Conservation (phyloP, 2,329 filamentous ascomycete genomes). For the Paramyrothecium sp. region DNA sequence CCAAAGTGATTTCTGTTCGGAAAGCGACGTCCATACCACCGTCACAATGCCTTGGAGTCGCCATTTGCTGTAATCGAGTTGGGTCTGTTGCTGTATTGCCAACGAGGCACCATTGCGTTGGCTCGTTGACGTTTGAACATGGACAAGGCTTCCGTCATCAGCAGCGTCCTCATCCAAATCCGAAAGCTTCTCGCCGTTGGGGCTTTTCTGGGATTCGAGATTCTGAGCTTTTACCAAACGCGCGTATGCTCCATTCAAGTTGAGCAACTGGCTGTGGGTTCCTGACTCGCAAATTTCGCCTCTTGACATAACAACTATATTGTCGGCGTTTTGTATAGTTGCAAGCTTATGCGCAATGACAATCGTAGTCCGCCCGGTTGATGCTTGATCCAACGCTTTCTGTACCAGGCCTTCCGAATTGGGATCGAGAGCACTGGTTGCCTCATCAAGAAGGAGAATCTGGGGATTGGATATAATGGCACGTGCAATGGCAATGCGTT, state of each 20-base stretch:
- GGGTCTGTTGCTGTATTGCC: too few relatives aligned
- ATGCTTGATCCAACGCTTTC: constrained; percentile 48
- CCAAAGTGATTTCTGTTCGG: too few relatives aligned
- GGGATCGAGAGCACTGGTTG: constrained; percentile 42
- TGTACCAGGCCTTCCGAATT: constrained; percentile 45
- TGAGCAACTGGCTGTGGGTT: constrained; percentile 47
- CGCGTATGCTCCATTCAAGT: constrained; percentile 43
- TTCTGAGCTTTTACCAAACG: constrained; percentile 39
- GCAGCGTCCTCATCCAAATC: too few relatives aligned
- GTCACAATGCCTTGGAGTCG: too few relatives aligned
- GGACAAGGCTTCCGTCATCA: too few relatives aligned
- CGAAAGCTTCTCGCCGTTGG: too few relatives aligned
- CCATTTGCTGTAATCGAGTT: too few relatives aligned
- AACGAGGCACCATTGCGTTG: too few relatives aligned
- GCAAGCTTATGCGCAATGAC: constrained; percentile 57
- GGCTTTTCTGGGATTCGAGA: constrained; percentile 5
- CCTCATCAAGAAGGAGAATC: constrained; percentile 1
- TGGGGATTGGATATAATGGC: neutral
- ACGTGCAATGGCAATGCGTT: neutral
- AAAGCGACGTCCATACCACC: too few relatives aligned
- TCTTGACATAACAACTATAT: constrained; percentile 58
- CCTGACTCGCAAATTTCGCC: constrained; percentile 58
- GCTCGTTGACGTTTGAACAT: too few relatives aligned
- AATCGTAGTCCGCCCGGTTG: constrained; percentile 56
- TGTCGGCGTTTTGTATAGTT: constrained; percentile 55